Evolutionary conservation across 2,329 filamentous ascomycete genomes (phyloP), one percentile per base, ranked within the genome.

Genomic region (Xylaria sp.): DNA sequence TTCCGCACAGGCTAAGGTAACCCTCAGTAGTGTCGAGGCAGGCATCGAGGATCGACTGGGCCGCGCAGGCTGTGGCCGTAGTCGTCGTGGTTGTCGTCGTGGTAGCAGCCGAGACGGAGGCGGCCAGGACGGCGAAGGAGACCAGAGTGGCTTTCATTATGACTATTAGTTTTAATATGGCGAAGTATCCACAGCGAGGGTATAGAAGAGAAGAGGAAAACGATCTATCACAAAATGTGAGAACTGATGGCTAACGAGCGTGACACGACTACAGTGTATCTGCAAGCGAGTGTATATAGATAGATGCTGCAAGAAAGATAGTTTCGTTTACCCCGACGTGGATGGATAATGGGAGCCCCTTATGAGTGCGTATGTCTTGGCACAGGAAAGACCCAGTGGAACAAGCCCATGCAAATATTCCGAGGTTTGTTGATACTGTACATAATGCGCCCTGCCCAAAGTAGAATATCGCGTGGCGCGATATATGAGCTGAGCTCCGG

Each of bases 1-100:
- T 47, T 2, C 46, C 49, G 60, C 77, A 79, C 5, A 70, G 66
- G n/a, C 48, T 60, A 5, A 75, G 56, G 46, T 79, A 78, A 31
- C 72, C 71, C 62, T 71, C 64, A 0, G 75, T 77, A 7, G 73
- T 76, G 3, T 65, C 58, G 17, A 79, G 65, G 54, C 78, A 79
- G 8, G 73, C 57, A 2, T 79, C 75, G 40, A 79, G 71, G 31
- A 79, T 76, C 40, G 70, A 67, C 57, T 76, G 70, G 2, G 74
- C 78, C 6, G 71, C 72, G 35, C 78, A 79, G 2, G 52, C 48
- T 2, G 48, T 55, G 4, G 55, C 51, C 3, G 35, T 40, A 1
- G 49, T 38, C 10, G 51, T n/a, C 4, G 62, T 52, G 5, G 60
- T 63, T 1, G 57, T 58, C 6, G 49, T 52, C 5, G 62, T 38